phyloP scores from a whole-genome alignment of 2,329 filamentous ascomycete species.

The Phoma sp. region DNA sequence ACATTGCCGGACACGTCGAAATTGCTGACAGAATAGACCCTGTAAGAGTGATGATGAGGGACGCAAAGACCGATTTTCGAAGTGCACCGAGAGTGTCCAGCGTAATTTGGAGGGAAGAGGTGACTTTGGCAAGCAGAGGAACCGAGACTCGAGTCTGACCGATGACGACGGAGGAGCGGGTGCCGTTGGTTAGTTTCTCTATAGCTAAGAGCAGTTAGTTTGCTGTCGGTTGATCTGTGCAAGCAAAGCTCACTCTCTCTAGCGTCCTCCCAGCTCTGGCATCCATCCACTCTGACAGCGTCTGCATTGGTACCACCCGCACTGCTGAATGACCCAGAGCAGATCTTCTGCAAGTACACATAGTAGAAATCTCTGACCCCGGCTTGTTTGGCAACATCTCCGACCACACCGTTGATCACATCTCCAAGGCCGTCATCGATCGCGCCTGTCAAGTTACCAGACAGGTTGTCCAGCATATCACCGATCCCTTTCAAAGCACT shows the following conservation, averaged over 20 bases:
- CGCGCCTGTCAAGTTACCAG: slow-evolving; percentile 18
- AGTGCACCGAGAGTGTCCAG: slow-evolving; percentile 3
- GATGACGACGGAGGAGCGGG: slow-evolving; percentile 23
- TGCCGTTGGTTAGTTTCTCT: not conserved
- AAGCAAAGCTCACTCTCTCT: slow-evolving; percentile 1
- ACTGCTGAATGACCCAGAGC: not conserved
- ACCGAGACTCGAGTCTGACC: slow-evolving; percentile 24
- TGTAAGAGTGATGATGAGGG: slow-evolving; percentile 26
- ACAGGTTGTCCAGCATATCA: slow-evolving; percentile 7
- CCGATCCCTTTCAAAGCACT: slow-evolving; percentile 7
- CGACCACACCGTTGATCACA: slow-evolving; percentile 16
- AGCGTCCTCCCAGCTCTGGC: slow-evolving; percentile 18
- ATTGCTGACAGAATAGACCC: slow-evolving; percentile 19
- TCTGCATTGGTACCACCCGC: not conserved
- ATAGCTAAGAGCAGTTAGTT: slow-evolving; percentile 16
- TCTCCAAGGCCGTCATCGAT: slow-evolving; percentile 20
- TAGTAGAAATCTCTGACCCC: slow-evolving; percentile 23
- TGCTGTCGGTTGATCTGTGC: not conserved
- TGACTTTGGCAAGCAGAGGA: slow-evolving; percentile 19
- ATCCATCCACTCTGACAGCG: slow-evolving; percentile 8
- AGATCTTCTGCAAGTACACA: slow-evolving; percentile 21
- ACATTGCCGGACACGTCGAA: slow-evolving; percentile 22
- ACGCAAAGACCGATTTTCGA: slow-evolving; percentile 23
- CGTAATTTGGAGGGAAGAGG: slow-evolving; percentile 8
- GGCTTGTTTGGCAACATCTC: slow-evolving; percentile 6